Base-by-base conservation (phyloP, 2,329 filamentous ascomycete species). In the Xylariales sp. region DNA sequence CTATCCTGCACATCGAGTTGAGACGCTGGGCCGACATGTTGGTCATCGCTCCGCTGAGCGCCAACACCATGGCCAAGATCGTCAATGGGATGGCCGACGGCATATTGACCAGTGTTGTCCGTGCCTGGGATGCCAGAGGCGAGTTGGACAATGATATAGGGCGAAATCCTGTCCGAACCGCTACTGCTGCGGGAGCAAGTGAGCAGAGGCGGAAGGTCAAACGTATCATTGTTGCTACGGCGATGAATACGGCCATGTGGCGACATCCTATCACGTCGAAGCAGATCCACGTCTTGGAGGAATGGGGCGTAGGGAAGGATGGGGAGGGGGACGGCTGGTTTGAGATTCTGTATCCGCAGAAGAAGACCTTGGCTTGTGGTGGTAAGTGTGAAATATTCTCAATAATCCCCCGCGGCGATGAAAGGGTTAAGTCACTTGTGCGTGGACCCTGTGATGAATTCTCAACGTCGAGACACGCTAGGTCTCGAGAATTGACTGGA, bases 211-310 rank as follows among this genome's bases (percentile, higher is more conserved):
- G 58, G 5, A 61, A 57, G 39, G 78, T 73, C 60, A 84, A 83
- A 61, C 76, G 71, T 48, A 88, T 95, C 25, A 55, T 93, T 2
- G 84, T 91, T 0, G 86, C 86, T 3, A 82, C 84, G 2, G 82
- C 85, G 21, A 95, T 95, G 88, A 95, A 96, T 60, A 88, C 80
- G 18, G 81, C 83, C 4, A 95, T 95, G 90, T 95, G 86, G 84
- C 70, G 73, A 42, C 88, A 96, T 58, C 90, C 89, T 2, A 69
- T 95, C 33, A 95, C 90, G 1, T 72, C 65, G 37, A 79, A 76
- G 48, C 88, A 95, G 49, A 64, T 95, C 27, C 66, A 66, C 29
- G 68, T 85, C 0, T 66, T 96, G 34, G 75, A 84, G 35, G 85
- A 89, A 44, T 95, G 89, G 88, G 83, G 82, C 5, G 60, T 74